phyloP scores from a whole-genome alignment of 1,284 basidiomycete genomes.

The Ceratobasidium sp. region DNA sequence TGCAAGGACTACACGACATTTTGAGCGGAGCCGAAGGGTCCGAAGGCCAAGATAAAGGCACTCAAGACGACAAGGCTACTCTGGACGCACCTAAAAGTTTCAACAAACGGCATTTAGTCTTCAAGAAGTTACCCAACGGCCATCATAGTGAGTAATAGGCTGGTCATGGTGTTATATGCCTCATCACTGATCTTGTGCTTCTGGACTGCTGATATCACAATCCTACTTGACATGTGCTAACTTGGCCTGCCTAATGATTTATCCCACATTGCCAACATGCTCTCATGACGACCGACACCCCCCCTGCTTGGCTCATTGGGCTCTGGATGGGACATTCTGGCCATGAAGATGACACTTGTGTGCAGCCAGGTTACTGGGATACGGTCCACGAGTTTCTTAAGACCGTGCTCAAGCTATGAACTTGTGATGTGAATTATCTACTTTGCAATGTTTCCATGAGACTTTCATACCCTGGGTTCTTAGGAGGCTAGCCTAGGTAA shows the following conservation, averaged over 20 bases:
- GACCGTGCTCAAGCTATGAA: conserved; percentile 36
- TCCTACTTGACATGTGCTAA: conserved; percentile 7
- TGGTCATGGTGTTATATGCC: neutral
- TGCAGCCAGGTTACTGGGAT: conserved; percentile 70
- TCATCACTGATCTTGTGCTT: conserved; percentile 5
- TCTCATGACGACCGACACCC: neutral
- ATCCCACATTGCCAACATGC: neutral
- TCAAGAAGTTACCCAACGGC: conserved; percentile 69
- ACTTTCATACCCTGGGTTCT: conserved; percentile 18
- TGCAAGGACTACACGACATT: conserved; percentile 67
- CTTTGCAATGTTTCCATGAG: neutral
- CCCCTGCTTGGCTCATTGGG: neutral
- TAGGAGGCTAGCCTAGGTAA: conserved; percentile 4
- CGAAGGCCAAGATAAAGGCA: conserved; percentile 41
- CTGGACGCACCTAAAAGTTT: conserved; percentile 37
- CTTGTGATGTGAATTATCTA: neutral
- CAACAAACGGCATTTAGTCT: conserved; percentile 52
- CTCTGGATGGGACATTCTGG: neutral
- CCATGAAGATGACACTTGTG: conserved; percentile 69
- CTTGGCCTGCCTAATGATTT: neutral
- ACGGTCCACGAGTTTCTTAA: conserved; percentile 65
- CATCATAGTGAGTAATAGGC: conserved; percentile 66
- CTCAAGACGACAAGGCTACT: conserved; percentile 32
- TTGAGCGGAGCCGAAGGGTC: conserved; percentile 18
- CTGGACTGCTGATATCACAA: conserved; percentile 22